Evolutionary conservation across 805 yeast genomes (phyloP).

Genomic region (Wickerhamiella occidentalis): DNA sequence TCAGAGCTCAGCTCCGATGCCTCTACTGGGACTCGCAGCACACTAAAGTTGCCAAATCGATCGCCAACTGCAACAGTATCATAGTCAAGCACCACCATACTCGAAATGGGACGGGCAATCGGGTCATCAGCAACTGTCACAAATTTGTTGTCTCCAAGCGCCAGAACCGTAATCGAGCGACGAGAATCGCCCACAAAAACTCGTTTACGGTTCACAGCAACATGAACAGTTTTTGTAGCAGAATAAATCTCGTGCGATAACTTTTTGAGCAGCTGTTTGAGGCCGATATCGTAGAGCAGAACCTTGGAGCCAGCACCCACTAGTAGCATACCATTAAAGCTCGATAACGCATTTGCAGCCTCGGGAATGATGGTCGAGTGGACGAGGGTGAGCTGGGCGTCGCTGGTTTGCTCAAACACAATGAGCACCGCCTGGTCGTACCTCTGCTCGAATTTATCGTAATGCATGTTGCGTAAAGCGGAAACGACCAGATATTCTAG

Average conservation of each 20-base stretch:
- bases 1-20: conserved; percentile 39
- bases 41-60: conserved; percentile 68
- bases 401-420: conserved; percentile 22
- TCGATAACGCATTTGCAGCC: conserved; percentile 37
- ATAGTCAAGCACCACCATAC: conserved; percentile 50
- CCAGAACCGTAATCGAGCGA: conserved; percentile 51
- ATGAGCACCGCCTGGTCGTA: neutral
- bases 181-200: conserved; percentile 61
- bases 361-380: conserved; percentile 50
- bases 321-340: conserved; percentile 49
- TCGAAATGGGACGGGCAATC: conserved; percentile 52
- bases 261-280: conserved; percentile 64
- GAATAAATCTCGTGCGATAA: conserved; percentile 38
- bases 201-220: conserved; percentile 45
- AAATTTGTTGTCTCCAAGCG: conserved; percentile 37
- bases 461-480: neutral
- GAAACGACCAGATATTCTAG: conserved; percentile 12
- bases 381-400: conserved; percentile 26
- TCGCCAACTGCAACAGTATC: conserved; percentile 77
- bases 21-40: conserved; percentile 47
- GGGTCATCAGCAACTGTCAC: conserved; percentile 59
- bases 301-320: conserved; percentile 39
- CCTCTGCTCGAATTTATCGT: neutral
- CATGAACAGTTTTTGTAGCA: conserved; percentile 39
- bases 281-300: conserved; percentile 51